A percentile compares a stretch with the other conserved stretches of the same genome.
These are phyloP conservation scores for Chlamydomonas applanata DNA, from an alignment of 139 green algal species.

Conservation along the genomic window DNA sequence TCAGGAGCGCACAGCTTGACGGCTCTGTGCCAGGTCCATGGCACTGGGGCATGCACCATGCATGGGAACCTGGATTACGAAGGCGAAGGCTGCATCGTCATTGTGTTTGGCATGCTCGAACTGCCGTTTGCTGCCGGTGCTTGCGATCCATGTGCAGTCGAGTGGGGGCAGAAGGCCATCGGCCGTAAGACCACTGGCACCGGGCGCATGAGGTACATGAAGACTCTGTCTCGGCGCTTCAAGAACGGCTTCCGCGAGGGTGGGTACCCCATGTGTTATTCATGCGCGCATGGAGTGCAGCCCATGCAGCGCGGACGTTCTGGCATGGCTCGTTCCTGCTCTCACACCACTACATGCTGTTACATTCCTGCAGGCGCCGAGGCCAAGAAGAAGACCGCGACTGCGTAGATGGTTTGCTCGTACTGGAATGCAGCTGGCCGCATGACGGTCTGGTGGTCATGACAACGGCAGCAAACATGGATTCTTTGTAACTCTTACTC, in stretches of 20 bases:
- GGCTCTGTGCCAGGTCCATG: no score
- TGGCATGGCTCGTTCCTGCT: no score
- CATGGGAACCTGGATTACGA: no score
- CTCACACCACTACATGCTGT: background rate
- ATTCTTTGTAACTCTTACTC: no score
- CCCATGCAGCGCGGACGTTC: background rate
- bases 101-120: background rate
- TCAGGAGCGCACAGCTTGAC: no score
- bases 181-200: slow-evolving; percentile 97
- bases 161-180: slow-evolving; percentile 98
- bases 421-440: no score
- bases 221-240: slow-evolving; percentile 86
- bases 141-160: slow-evolving; percentile 65
- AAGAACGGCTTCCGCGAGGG: slow-evolving; percentile 95
- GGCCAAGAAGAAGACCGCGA: no score
- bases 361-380: no score
- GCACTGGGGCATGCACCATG: no score
- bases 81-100: background rate
- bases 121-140: background rate
- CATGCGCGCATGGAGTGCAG: slow-evolving; percentile 1
- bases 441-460: background rate
- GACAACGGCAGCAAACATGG: background rate
- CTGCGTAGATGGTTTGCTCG: no score
- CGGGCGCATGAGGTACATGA: slow-evolving; percentile 91
- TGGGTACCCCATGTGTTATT: slow-evolving; percentile 41